These are phyloP conservation scores for Iberis amara DNA, from an alignment of 441 rosid species.

Conservation along the genomic window DNA sequence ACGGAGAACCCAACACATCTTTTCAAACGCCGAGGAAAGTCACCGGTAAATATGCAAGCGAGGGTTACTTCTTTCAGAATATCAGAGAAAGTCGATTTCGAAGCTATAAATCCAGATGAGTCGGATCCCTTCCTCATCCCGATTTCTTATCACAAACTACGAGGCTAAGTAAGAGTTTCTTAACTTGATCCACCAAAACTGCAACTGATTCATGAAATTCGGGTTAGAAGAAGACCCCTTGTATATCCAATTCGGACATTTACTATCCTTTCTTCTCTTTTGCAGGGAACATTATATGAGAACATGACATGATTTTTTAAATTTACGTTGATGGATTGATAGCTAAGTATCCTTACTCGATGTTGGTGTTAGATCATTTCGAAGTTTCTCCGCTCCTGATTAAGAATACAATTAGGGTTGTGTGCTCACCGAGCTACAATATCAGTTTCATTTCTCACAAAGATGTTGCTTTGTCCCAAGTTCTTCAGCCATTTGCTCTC, in stretches of 20 bases:
- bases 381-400: constrained; percentile 70
- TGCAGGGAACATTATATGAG: constrained; percentile 86
- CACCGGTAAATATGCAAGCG: constrained; percentile 92
- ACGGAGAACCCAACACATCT: constrained; percentile 81
- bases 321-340: constrained; percentile 64
- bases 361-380: constrained; percentile 92
- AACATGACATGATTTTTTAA: constrained; percentile 86
- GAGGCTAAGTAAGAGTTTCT: constrained; percentile 64
- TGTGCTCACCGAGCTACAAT: constrained; percentile 94
- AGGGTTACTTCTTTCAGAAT: constrained; percentile 91
- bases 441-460: constrained; percentile 92
- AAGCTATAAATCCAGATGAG: constrained; percentile 61
- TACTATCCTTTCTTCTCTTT: background rate
- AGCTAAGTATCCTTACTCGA: constrained; percentile 82
- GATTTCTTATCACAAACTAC: constrained; percentile 92
- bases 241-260: no score
- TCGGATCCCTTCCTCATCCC: constrained; percentile 89
- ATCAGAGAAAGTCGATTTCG: constrained; percentile 70
- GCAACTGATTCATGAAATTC: no score
- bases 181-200: no score
- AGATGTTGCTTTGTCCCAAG: constrained; percentile 92
- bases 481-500: constrained; percentile 89
- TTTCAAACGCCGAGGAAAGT: constrained; percentile 90
- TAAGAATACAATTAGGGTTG: constrained; percentile 85
- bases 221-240: no score